Evolutionary conservation across 208 protist species (phyloP).

Genomic region (Trypanosoma mega): DNA sequence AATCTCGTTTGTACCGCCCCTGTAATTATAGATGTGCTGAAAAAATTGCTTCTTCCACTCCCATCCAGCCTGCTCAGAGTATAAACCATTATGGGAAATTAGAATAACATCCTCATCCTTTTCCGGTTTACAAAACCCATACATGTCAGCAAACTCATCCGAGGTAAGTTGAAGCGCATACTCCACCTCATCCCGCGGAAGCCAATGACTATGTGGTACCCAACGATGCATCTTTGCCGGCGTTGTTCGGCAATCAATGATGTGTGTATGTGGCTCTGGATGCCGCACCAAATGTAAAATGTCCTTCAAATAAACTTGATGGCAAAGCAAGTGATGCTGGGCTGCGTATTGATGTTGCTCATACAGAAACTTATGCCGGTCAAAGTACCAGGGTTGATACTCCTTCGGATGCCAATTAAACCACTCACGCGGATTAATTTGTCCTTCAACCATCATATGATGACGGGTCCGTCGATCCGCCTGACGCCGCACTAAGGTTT

Average conservation of each 20-base stretch:
- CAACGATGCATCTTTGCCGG: conserved; percentile 84
- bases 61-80: conserved; percentile 87
- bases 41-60: conserved; percentile 87
- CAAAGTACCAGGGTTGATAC: conserved; percentile 93
- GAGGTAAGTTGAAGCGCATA: conserved; percentile 85
- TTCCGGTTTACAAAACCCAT: conserved; percentile 76
- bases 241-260: conserved; percentile 79
- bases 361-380: conserved; percentile 90
- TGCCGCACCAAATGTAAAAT: conserved; percentile 69
- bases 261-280: conserved; percentile 70
- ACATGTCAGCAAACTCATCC: conserved; percentile 90
- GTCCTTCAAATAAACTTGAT: conserved; percentile 84
- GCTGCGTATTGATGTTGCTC: conserved; percentile 83
- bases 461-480: conserved; percentile 85
- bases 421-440: conserved; percentile 90
- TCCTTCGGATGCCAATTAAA: conserved; percentile 92
- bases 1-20: conserved; percentile 86
- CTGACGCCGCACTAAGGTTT: conserved; percentile 35
- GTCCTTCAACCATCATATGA: conserved; percentile 89
- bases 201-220: conserved; percentile 84
- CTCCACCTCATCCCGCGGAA: conserved; percentile 89
- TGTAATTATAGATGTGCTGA: conserved; percentile 92
- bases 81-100: conserved; percentile 88
- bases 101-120: conserved; percentile 81
- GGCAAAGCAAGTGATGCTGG: conserved; percentile 82